phyloP scores from a whole-genome alignment of 768 basidiomycete genomes.

The Rossbeevera mucosa region DNA sequence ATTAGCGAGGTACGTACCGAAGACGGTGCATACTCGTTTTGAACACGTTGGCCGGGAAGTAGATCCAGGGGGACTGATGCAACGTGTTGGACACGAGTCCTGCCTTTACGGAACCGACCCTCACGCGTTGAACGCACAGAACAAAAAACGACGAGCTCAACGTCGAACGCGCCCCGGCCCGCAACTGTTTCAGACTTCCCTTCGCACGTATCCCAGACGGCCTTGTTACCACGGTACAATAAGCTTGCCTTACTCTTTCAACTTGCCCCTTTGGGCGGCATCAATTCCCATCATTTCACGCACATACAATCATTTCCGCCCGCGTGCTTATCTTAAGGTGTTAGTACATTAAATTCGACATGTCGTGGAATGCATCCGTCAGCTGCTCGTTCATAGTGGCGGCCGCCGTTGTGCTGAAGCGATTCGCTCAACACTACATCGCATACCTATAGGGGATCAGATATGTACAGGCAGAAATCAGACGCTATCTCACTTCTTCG shows the following conservation, averaged over 20 bases:
- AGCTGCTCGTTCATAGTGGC: background rate
- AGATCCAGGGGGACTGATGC: slow-evolving; percentile 30
- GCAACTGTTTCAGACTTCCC: slow-evolving; percentile 1
- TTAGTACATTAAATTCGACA: slow-evolving; percentile 6
- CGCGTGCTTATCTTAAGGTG: slow-evolving; percentile 5
- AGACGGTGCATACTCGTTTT: slow-evolving; percentile 78
- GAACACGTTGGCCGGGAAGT: slow-evolving; percentile 58
- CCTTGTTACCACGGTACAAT: slow-evolving; percentile 3
- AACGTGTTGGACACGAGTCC: slow-evolving; percentile 80
- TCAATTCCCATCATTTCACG: slow-evolving; percentile 6
- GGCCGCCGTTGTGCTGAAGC: background rate
- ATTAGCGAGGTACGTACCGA: slow-evolving; percentile 54
- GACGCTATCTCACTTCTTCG: slow-evolving; percentile 60
- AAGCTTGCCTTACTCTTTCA: slow-evolving; percentile 14
- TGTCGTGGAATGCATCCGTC: slow-evolving; percentile 4
- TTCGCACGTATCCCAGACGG: slow-evolving; percentile 6
- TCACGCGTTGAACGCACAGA: background rate
- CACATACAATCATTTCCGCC: background rate
- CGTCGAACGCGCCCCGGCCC: background rate
- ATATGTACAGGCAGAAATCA: background rate
- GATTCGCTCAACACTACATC: slow-evolving; percentile 8
- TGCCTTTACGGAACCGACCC: slow-evolving; percentile 29
- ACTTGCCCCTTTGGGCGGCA: slow-evolving; percentile 17
- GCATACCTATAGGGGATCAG: slow-evolving; percentile 20
- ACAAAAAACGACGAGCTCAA: background rate